phyloP scores from a whole-genome alignment of 805 yeast genomes.

The Barnettozyma populi region DNA sequence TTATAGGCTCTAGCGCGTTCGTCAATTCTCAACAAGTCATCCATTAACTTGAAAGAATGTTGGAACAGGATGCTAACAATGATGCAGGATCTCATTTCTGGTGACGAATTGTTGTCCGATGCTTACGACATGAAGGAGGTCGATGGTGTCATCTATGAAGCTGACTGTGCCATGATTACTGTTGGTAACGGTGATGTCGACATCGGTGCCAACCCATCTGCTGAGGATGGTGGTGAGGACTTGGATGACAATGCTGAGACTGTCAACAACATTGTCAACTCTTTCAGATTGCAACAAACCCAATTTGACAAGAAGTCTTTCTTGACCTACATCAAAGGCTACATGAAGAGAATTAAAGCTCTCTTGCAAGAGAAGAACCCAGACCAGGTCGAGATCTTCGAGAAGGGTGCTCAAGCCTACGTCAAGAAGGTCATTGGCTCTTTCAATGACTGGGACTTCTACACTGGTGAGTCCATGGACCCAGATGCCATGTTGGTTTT shows the following conservation, averaged over 20 bases:
- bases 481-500: constrained; percentile 98
- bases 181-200: constrained; percentile 91
- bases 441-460: constrained; percentile 99
- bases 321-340: constrained; percentile 94
- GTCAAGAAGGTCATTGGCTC: constrained; percentile 93
- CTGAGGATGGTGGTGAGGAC: constrained; percentile 83
- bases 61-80: constrained; percentile 16
- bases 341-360: constrained; percentile 96
- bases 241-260: constrained; percentile 81
- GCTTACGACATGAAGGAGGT: constrained; percentile 90
- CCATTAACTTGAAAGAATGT: not conserved
- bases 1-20: not conserved
- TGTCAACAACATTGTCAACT: constrained; percentile 97
- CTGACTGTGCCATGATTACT: constrained; percentile 88
- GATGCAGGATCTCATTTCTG: constrained; percentile 78
- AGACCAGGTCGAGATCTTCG: constrained; percentile 80
- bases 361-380: constrained; percentile 86
- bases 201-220: constrained; percentile 99
- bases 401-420: constrained; percentile 95
- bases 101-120: constrained; percentile 95
- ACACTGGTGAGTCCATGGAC: constrained; percentile 99
- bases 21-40: not conserved
- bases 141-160: constrained; percentile 92
- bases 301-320: constrained; percentile 96
- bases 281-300: constrained; percentile 96